These are phyloP conservation scores for Microbotryomycetes sp. DNA, from an alignment of 1,284 basidiomycete genomes.

Conservation along the genomic window DNA sequence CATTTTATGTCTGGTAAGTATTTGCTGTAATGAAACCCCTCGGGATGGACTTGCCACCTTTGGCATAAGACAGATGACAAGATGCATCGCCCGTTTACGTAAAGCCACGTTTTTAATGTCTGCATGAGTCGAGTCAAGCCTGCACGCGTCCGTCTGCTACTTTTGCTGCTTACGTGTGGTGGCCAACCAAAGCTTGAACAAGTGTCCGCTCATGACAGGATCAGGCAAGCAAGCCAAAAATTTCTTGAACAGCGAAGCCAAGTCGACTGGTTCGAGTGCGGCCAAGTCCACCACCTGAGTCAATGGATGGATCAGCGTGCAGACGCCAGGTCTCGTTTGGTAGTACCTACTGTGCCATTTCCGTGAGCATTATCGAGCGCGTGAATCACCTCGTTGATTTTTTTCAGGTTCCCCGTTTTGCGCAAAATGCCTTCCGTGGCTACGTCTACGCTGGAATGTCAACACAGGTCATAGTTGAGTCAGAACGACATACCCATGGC, in stretches of 20 bases:
- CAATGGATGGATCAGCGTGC: not conserved
- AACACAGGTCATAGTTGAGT: not conserved
- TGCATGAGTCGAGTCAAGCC: not conserved
- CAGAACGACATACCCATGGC: constrained; percentile 6
- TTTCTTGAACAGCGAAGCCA: constrained; percentile 14
- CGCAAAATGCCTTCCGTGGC: constrained; percentile 18
- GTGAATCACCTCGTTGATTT: constrained; percentile 7
- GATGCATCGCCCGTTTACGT: constrained; percentile 18
- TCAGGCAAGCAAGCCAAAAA: constrained; percentile 16
- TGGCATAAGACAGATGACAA: constrained; percentile 26
- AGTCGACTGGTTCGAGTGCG: constrained; percentile 21
- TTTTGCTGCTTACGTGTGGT: constrained; percentile 11
- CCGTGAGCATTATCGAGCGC: constrained; percentile 11
- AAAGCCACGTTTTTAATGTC: constrained; percentile 15
- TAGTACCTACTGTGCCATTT: not conserved
- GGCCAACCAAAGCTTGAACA: constrained; percentile 23
- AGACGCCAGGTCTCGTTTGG: not conserved
- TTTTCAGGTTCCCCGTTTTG: constrained; percentile 5
- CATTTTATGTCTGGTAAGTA: not conserved
- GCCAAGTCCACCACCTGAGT: constrained; percentile 14
- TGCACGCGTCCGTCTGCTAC: not conserved
- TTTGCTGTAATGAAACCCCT: not conserved
- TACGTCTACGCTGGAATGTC: constrained; percentile 4
- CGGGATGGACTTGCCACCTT: not conserved
- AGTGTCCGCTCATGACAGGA: constrained; percentile 12